A percentile compares a stretch with the other conserved stretches of the same genome.
Evolutionary conservation across 2,329 filamentous ascomycete genomes (phyloP).

Genomic region (Diaporthe helianthi): DNA sequence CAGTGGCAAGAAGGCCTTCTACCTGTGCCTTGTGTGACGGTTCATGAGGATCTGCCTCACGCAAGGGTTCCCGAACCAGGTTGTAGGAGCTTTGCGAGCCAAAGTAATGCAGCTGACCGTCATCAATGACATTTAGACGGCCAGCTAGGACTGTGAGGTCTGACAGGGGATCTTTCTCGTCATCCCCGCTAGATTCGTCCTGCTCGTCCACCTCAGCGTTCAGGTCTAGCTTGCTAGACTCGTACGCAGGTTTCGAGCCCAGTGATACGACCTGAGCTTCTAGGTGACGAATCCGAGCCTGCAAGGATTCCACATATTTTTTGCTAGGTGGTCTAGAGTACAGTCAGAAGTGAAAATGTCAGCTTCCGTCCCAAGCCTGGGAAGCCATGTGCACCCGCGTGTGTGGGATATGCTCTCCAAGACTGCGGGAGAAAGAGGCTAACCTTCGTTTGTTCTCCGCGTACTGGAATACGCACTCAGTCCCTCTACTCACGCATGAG

Average conservation of each 20-base stretch:
- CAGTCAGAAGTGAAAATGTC: neutral
- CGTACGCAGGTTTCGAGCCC: neutral
- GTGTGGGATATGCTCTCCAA: neutral
- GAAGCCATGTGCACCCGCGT: neutral
- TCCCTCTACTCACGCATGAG: neutral
- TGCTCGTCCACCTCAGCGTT: neutral
- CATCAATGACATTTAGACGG: conserved; percentile 31
- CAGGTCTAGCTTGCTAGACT: neutral
- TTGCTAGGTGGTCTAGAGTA: conserved; percentile 38
- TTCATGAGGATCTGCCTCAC: neutral
- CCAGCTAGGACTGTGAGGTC: conserved; percentile 36
- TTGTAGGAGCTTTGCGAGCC: conserved; percentile 39
- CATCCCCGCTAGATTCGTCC: neutral
- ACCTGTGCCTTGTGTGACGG: neutral
- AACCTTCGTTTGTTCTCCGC: conserved; percentile 20
- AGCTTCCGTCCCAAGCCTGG: neutral
- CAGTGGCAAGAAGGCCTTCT: conserved; percentile 32
- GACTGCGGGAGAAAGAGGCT: neutral
- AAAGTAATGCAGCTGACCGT: conserved; percentile 40
- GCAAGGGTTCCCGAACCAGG: conserved; percentile 27
- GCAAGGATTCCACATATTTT: conserved; percentile 38
- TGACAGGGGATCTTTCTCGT: conserved; percentile 30
- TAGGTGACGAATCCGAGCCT: conserved; percentile 34
- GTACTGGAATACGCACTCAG: conserved; percentile 4
- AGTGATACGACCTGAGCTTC: neutral